Evolutionary conservation across 2,329 filamentous ascomycete genomes (phyloP), one percentile per base, ranked within the genome.

Genomic region (Aspergillus phoenicis): DNA sequence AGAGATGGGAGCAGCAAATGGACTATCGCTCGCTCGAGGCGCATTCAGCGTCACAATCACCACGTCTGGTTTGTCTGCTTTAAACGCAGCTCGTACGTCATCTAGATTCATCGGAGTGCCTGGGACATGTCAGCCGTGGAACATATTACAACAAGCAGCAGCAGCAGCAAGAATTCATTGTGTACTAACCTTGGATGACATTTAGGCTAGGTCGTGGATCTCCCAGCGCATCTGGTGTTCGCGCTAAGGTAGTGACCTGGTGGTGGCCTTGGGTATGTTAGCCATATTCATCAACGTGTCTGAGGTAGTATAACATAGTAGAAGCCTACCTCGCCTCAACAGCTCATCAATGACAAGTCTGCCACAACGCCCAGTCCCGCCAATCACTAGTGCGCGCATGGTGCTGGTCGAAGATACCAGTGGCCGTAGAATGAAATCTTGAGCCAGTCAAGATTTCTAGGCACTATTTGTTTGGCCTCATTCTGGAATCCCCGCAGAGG

Each of bases 21-120:
- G 84, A 39, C 73, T 82, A 58, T 82, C 81, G 22, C 72, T 77
- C 6, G 71, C 72, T 36, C 83, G 78, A 5, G 77, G 76, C 1
- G 82, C 78, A 61, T 77, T 81, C 11, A 87, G 79, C 0, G 84
- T 81, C 20, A 82, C 73, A 39, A 86, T 71, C 24, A 86, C 73
- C 5, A 78, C 80, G 48, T 76, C 68, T 3, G 69, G 66, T 4
- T 45, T 62, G 1, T 39, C 8, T 7, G 38, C 0, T 2, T 57
- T 33, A 47, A 71, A 68, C 1, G 68, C 70, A 1, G 51, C 22
- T 57, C 62, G 53, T 2, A 73, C 52, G 17, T 72, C 69, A 4
- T 58, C 45, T 10, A 66, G 15, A 1, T 66, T 58, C 8, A 60
- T 68, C 10, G 71, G 70, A 20, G 67, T 68, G 36, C 70, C 69